Conservation (phyloP, 2,329 filamentous ascomycete genomes). For the Penicillium sp. region DNA sequence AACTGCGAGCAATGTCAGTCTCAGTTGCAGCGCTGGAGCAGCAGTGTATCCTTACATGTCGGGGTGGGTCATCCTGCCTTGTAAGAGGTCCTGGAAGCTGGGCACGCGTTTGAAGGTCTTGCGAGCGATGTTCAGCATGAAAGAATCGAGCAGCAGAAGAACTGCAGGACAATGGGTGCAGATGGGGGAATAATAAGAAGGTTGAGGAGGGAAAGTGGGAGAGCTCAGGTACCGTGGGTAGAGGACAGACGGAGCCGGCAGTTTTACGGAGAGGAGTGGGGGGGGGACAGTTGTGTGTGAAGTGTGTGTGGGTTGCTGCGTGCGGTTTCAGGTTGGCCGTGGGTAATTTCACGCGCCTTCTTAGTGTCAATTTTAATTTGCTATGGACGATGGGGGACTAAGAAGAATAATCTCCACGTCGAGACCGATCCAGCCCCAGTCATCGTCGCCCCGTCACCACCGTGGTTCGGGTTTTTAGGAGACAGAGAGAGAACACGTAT, state of each 20-base stretch:
- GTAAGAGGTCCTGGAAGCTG: conserved; percentile 47
- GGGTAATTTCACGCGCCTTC: conserved; percentile 16
- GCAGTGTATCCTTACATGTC: conserved; percentile 39
- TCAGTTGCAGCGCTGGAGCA: conserved; percentile 1
- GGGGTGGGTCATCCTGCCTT: conserved; percentile 48
- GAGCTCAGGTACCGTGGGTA: conserved; percentile 24
- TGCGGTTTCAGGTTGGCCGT: conserved; percentile 41
- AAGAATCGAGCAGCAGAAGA: conserved; percentile 34
- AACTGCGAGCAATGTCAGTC: conserved; percentile 51
- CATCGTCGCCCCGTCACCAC: no score
- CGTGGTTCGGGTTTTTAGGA: no score
- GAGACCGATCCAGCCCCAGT: no score
- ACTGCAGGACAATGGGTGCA: conserved; percentile 25
- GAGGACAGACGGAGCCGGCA: conserved; percentile 24
- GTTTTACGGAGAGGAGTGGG: no score
- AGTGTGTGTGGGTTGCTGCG: conserved; percentile 25
- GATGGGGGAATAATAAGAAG: conserved; percentile 19
- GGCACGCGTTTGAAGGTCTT: conserved; percentile 45
- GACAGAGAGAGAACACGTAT: no score
- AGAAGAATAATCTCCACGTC: no score
- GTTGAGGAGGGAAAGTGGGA: conserved; percentile 23
- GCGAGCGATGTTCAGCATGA: conserved; percentile 45
- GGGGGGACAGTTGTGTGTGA: conserved; percentile 22
- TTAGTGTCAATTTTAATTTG: no score
- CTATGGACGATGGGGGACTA: no score